Base-by-base conservation (phyloP, 352 stramenopile species). In the Phytopythium montanum region DNA sequence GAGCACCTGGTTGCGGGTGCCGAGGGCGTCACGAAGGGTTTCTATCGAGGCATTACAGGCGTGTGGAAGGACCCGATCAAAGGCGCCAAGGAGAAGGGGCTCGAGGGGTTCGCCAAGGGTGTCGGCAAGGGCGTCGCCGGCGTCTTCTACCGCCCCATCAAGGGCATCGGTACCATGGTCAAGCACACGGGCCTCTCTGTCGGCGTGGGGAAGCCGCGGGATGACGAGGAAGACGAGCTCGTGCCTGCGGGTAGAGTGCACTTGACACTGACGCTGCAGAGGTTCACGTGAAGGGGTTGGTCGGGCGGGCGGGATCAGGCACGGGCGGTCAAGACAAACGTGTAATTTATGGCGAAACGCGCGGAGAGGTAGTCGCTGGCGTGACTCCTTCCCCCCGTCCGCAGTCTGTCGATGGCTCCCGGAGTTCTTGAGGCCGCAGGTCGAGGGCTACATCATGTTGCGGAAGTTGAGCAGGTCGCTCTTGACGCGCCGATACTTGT, bases 21-120 rank as follows among this genome's bases (percentile, higher is more conserved):
- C 51, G 81, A 90, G 67, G 81, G 81, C 5, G 50, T 90, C 21
- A 74, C 74, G 31, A 88, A 87, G 45, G 83, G 83, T 16, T 62
- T 93, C 45, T 90, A 87, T 49, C 72, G 73, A 5, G 84, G 84
- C 34, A 87, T 92, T 61, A 92, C 78, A 0, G 81, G 81, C 25
- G 72, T 93, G 7, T 90, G 82, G 73, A 90, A 88, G 46, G 81
- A 93, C 39, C 84, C 81, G 49, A 90, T 93, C 63, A 77, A 79
- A 56, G 84, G 81, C 53, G 84, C 84, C 25, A 87, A 86, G 60
- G 70, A 84, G 59, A 86, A 82, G 12, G 84, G 84, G 5, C 46
- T 91, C 34, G 81, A 83, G 23, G 84, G 81, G 5, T 90, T 93
- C 34, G 84, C 84, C 19, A 90, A 90, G 56, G 84, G 81, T 31